Percentiles rank a stretch among this genome's conserved stretches.
Conservation (phyloP, 2,329 filamentous ascomycete genomes). For the Pseudogymnoascus sp. region DNA sequence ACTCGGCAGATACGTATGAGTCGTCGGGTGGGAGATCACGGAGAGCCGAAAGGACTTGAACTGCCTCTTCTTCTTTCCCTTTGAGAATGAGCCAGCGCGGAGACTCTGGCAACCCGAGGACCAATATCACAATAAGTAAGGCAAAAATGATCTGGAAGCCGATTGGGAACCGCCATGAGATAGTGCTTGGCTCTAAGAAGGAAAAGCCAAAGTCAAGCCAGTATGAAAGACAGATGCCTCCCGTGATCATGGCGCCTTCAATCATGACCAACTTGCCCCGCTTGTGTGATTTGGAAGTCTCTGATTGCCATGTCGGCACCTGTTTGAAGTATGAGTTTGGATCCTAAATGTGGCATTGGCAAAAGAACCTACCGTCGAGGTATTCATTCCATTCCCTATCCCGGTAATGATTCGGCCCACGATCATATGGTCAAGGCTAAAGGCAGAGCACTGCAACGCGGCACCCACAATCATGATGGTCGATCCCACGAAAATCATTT, state of each 20-base stretch:
- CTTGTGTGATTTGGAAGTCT: slow-evolving; percentile 49
- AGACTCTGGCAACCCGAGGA: slow-evolving; percentile 46
- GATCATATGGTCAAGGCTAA: slow-evolving; percentile 46
- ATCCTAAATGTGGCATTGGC: neutral
- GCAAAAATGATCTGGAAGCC: slow-evolving; percentile 52
- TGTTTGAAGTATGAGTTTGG: neutral
- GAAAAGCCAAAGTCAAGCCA: slow-evolving; percentile 54
- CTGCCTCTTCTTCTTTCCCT: slow-evolving; percentile 37
- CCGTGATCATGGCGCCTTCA: slow-evolving; percentile 49
- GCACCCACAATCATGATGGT: slow-evolving; percentile 51
- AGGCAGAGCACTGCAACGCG: slow-evolving; percentile 33
- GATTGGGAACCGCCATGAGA: slow-evolving; percentile 54
- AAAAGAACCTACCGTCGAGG: slow-evolving; percentile 31
- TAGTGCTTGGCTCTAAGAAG: slow-evolving; percentile 39
- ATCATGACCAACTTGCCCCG: slow-evolving; percentile 55
- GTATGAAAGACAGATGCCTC: slow-evolving; percentile 49
- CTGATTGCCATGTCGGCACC: slow-evolving; percentile 53
- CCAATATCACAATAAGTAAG: slow-evolving; percentile 46
- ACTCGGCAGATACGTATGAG: slow-evolving; percentile 48
- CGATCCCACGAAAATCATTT: slow-evolving; percentile 50
- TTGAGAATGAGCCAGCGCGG: slow-evolving; percentile 40
- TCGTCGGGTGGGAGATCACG: slow-evolving; percentile 38
- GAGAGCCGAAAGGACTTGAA: slow-evolving; percentile 37
- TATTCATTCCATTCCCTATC: slow-evolving; percentile 44
- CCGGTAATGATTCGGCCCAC: slow-evolving; percentile 43